These are phyloP conservation scores for Tolypocladium inflatum DNA, from an alignment of 2,329 filamentous ascomycete genomes.

Conservation along the genomic window DNA sequence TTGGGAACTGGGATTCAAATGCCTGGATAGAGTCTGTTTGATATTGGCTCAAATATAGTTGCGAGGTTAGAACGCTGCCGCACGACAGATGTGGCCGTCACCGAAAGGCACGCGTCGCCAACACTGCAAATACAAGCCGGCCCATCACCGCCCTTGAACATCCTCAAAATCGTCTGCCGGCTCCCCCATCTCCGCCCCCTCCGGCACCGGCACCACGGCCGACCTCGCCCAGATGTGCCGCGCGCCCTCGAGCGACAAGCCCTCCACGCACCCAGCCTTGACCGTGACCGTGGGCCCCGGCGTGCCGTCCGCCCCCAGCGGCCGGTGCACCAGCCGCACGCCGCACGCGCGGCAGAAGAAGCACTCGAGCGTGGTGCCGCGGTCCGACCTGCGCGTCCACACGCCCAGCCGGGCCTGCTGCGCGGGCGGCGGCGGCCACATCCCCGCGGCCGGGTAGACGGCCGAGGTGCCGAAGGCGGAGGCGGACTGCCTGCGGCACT, in stretches of 20 bases:
- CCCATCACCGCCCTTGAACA: background rate
- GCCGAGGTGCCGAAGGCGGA: constrained; percentile 37
- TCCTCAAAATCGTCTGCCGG: background rate
- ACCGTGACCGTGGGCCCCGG: constrained; percentile 27
- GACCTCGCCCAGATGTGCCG: constrained; percentile 35
- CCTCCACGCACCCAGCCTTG: constrained; percentile 36
- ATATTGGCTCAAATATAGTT: too few relatives aligned
- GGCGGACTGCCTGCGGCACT: constrained; percentile 33
- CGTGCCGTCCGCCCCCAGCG: constrained; percentile 25
- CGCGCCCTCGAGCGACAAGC: constrained; percentile 26
- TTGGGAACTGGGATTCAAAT: too few relatives aligned
- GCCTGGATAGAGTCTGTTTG: background rate
- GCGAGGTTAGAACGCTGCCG: too few relatives aligned
- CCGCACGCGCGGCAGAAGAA: constrained; percentile 34
- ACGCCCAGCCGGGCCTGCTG: constrained; percentile 21
- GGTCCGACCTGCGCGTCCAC: constrained; percentile 28
- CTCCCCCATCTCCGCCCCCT: constrained; percentile 12
- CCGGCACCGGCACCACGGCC: constrained; percentile 34
- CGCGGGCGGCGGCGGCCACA: constrained; percentile 28
- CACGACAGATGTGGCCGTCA: too few relatives aligned
- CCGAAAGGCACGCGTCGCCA: too few relatives aligned
- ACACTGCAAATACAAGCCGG: background rate
- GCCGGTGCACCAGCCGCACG: constrained; percentile 36
- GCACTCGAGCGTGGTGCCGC: constrained; percentile 31
- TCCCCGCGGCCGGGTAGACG: constrained; percentile 27